Evolutionary conservation across 768 basidiomycete species (phyloP).

Genomic region (Neoboletus magnificus): DNA sequence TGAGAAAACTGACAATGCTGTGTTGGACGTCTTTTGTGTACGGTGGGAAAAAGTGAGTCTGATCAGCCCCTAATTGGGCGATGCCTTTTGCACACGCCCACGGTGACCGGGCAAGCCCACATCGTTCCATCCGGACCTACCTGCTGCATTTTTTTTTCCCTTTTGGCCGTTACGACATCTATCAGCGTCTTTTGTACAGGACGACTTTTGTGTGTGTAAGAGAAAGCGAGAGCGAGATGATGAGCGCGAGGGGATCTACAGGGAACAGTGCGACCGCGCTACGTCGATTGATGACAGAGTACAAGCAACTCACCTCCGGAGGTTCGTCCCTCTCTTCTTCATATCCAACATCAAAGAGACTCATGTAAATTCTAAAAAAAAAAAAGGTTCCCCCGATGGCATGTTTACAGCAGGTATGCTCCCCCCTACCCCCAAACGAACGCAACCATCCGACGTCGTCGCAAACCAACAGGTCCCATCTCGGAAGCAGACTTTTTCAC

Average conservation of each 20-base stretch:
- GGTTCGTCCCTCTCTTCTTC: constrained; percentile 39
- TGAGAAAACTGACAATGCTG: too few relatives aligned
- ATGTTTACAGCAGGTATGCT: constrained; percentile 91
- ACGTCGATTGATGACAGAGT: constrained; percentile 88
- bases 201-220: neutral
- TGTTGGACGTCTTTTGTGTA: too few relatives aligned
- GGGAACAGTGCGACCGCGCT: constrained; percentile 64
- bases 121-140: too few relatives aligned
- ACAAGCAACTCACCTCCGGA: constrained; percentile 79
- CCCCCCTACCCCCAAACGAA: neutral
- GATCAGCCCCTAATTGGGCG: too few relatives aligned
- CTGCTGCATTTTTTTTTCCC: too few relatives aligned
- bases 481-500: constrained; percentile 93
- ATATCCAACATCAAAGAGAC: too few relatives aligned
- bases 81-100: too few relatives aligned
- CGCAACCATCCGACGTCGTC: neutral
- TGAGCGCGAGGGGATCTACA: constrained; percentile 47
- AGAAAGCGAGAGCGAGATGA: neutral
- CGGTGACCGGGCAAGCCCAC: too few relatives aligned
- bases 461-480: constrained; percentile 58
- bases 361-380: constrained; percentile 22
- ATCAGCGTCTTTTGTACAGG: too few relatives aligned
- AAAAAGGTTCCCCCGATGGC: constrained; percentile 86
- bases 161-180: too few relatives aligned
- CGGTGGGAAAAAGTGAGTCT: too few relatives aligned